Evolutionary conservation across 192 early-diverging fungal genomes (phyloP), one percentile per base, ranked within the genome.

Genomic region (Coemansia interrupta): DNA sequence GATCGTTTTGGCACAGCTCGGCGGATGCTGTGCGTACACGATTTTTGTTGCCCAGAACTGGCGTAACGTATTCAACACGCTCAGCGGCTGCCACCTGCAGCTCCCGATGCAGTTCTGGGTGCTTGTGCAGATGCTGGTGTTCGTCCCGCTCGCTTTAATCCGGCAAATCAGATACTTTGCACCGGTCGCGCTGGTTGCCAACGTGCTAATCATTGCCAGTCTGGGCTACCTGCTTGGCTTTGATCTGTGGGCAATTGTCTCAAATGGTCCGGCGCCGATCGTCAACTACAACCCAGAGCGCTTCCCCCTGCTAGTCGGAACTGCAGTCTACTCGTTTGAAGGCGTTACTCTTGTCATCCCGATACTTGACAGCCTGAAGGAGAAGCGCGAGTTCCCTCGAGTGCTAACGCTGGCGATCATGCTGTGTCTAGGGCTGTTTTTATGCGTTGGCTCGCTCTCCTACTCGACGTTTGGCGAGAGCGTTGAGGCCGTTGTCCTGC

Each of bases 261-360:
- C 54, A 4, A 80, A 76, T 32, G 82, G 81, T 2, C 70, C 95
- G 7, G 70, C 85, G 28, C 86, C 82, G 18, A 51, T 78, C 28
- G 93, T 90, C 20, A 64, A 88, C 52, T 86, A 94, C 72, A 98
- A 98, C 71, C 62, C 80, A 18, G 77, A 83, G 23, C 82, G 85
- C 17, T 95, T 95, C 59, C 84, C 92, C 14, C 63, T 96, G 45
- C 94, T 96, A 54, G 88, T 98, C 41, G 96, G 96, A 32, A 98
- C 96, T 17, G 96, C 96, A 54, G 91, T 96, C 45, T 95, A 88
- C 82, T 85, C 89, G 14, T 97, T 90, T 61, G 92, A 92, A 73
- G 90, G 93, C 49, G 88, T 97, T 54, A 92, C 93, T 15, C 70
- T 93, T 40, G 87, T 88, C 4, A 84, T 88, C 57, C 87, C 87